Evolutionary conservation across 257 asterid genomes (phyloP), one percentile per base, ranked within the genome.

Genomic region (Solanum rostratum): DNA sequence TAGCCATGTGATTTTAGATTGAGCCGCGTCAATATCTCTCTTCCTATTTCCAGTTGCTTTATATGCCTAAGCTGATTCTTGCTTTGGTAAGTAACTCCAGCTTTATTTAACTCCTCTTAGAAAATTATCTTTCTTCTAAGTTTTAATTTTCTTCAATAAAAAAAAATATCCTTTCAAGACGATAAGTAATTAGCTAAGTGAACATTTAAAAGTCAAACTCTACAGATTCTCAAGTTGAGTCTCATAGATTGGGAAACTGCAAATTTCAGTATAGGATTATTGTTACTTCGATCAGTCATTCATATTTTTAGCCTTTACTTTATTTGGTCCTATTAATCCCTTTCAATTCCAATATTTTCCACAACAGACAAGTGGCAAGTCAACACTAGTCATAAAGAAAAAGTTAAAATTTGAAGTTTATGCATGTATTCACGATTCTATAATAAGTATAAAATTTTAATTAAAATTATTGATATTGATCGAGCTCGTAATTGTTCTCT

Each of bases 11-110:
- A 57, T 43, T 81, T 81, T 63, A 6, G 71, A 81, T 81, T 81
- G 84, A 81, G 71, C 71, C 84, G 84, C 45, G 55, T 41, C 76
- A 81, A 60, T 81, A 81, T 81, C 84, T 60, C 43, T 81, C 84
- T 80, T 33, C 52, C 33, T 45, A 73, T 49, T 24, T 74, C 22
- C 16, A 49, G 2, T 46, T 22, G 22, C 39, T 45, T 45, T 45
- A 45, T 39, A 4, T 22, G 59, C 45, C 81, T 73, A 69, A 50
- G 29, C 3, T 10, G 16, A 68, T 68, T 37, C 78, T 22, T 24
- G 41, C 3, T 45, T 7, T 14, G 4, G 59, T 74, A 24, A 46
- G 41, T 76, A 7, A 49, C n/a, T 76, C 24, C 10, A 70, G 5
- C 53, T 70, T 70, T 70, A 70, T 68, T 33, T 68, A 8, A 68